Percentiles rank a stretch among this genome's conserved stretches.
These are phyloP conservation scores for Pyrus hybrid DNA, from an alignment of 331 rosid genomes.

Conservation along the genomic window DNA sequence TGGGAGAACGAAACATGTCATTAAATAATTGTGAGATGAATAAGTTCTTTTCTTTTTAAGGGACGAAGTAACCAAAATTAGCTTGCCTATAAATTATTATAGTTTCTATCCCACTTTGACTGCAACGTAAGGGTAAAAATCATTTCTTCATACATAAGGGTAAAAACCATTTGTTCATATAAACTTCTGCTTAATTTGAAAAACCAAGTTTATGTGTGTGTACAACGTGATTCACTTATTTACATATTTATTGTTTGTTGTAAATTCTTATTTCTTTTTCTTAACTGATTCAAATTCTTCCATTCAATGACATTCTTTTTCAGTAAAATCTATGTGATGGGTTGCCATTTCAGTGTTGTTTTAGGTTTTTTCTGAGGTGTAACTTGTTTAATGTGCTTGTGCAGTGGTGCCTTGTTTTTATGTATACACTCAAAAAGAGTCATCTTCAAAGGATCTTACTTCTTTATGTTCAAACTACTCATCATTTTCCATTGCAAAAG, in stretches of 20 bases:
- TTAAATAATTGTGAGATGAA: not conserved
- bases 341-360: not conserved
- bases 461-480: slow-evolving; percentile 49
- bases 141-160: not conserved
- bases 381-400: slow-evolving; percentile 17
- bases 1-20: not conserved
- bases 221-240: not conserved
- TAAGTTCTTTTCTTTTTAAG: not conserved
- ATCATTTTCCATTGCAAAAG: slow-evolving; percentile 53
- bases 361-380: not conserved
- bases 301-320: not conserved
- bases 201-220: not conserved
- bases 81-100: not conserved
- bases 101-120: not conserved
- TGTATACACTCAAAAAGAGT: slow-evolving; percentile 48
- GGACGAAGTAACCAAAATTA: not conserved
- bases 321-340: not conserved
- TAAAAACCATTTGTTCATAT: not conserved
- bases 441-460: slow-evolving; percentile 32
- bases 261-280: not conserved
- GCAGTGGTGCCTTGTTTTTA: slow-evolving; percentile 93
- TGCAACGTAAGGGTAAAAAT: not conserved
- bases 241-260: not conserved
- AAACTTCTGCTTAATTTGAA: not conserved
- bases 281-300: not conserved